These are phyloP conservation scores for Solanum hybrid DNA, from an alignment of 305 asterid species.

Conservation along the genomic window DNA sequence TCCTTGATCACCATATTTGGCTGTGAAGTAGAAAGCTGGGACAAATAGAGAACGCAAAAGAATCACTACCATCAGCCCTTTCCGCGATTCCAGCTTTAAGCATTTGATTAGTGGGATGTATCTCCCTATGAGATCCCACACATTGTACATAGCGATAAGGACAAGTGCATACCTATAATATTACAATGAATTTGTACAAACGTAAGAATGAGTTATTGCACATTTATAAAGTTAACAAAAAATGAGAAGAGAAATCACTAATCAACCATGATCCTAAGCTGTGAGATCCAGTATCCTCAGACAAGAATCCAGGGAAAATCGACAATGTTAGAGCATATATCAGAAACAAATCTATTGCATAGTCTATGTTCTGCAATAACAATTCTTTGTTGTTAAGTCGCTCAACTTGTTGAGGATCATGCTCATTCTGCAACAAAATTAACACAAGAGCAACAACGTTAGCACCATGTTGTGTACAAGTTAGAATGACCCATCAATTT, in stretches of 20 bases:
- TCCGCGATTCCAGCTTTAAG: slow-evolving; percentile 26
- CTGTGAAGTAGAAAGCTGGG: slow-evolving; percentile 32
- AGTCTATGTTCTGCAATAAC: slow-evolving; percentile 5
- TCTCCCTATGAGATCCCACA: slow-evolving; percentile 34
- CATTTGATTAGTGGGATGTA: slow-evolving; percentile 23
- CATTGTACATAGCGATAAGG: slow-evolving; percentile 29
- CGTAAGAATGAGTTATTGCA: neutral
- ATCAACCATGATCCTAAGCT: slow-evolving; percentile 29
- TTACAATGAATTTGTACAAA: neutral
- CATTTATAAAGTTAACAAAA: neutral
- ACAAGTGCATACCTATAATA: slow-evolving; percentile 30
- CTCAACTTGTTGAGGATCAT: slow-evolving; percentile 5
- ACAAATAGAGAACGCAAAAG: slow-evolving; percentile 20
- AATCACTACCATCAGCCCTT: slow-evolving; percentile 12
- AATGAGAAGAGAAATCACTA: neutral
- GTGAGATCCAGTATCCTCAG: too few species aligned
- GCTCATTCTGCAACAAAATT: slow-evolving; percentile 10
- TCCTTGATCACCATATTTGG: slow-evolving; percentile 36
- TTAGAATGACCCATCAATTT: too few species aligned
- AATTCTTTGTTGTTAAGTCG: slow-evolving; percentile 27
- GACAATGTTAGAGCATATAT: too few species aligned
- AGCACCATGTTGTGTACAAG: too few species aligned
- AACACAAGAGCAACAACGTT: neutral
- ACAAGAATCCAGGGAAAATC: too few species aligned
- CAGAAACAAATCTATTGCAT: too few species aligned